A percentile compares a stretch with the other conserved stretches of the same genome.
Evolutionary conservation across 345 rosid genomes (phyloP).

Genomic region (Pugionium dolabratum): DNA sequence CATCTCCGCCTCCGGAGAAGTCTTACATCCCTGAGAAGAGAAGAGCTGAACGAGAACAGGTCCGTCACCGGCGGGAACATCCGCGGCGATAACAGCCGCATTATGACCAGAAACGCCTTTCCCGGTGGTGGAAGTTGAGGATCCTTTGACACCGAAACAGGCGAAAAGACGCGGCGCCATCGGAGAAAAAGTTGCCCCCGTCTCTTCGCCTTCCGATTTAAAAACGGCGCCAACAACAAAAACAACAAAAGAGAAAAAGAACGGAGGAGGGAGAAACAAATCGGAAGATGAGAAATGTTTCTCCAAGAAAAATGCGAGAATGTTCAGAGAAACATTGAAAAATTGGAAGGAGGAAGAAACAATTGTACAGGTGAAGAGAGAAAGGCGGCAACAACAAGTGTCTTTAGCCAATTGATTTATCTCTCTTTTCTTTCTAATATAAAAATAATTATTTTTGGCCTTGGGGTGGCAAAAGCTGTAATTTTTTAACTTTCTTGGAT

Average conservation of each 20-base stretch:
- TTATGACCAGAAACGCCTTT: conserved; percentile 20
- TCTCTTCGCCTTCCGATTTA: conserved; percentile 32
- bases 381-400: conserved; percentile 43
- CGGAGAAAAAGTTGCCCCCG: background rate
- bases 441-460: background rate
- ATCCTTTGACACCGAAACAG: conserved; percentile 52
- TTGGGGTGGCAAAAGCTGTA: conserved; percentile 27
- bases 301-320: conserved; percentile 9
- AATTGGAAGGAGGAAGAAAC: conserved; percentile 19
- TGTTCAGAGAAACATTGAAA: conserved; percentile 4
- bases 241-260: conserved; percentile 9
- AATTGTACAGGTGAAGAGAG: conserved; percentile 45
- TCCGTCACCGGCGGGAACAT: conserved; percentile 45
- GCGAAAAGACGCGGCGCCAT: conserved; percentile 78
- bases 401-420: too few relatives aligned
- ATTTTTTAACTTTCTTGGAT: background rate
- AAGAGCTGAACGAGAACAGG: conserved; percentile 79
- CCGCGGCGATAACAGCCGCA: conserved; percentile 40
- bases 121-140: conserved; percentile 23
- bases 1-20: conserved; percentile 83
- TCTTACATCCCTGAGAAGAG: conserved; percentile 84
- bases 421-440: too few relatives aligned
- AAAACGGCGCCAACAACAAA: background rate
- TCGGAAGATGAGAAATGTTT: conserved; percentile 20
- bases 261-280: conserved; percentile 17